Percentiles rank a stretch among this genome's conserved stretches.
Conservation (phyloP, 1,284 basidiomycete species). For the Chondrostereum purpureum region DNA sequence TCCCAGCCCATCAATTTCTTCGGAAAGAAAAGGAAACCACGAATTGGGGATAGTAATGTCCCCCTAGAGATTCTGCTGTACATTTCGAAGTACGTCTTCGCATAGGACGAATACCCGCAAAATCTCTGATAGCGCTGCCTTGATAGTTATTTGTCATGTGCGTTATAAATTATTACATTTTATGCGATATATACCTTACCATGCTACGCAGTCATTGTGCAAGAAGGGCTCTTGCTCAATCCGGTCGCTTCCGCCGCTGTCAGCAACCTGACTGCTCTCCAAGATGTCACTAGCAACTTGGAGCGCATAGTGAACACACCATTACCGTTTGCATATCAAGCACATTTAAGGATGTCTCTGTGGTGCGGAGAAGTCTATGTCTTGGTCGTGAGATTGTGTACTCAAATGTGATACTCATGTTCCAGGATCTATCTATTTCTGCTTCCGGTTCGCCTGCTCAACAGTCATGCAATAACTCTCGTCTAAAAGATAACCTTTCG, state of each 20-base stretch:
- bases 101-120: no score
- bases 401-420: background rate
- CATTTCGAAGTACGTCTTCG: constrained; percentile 35
- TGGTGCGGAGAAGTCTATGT: no score
- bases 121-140: background rate
- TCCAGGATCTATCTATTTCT: constrained; percentile 53
- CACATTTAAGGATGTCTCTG: constrained; percentile 56
- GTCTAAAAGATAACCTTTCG: no score
- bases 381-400: no score
- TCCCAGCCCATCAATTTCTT: constrained; percentile 35
- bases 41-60: constrained; percentile 53
- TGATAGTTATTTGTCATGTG: no score
- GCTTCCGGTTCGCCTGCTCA: constrained; percentile 58
- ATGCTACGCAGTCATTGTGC: constrained; percentile 41
- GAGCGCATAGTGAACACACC: constrained; percentile 59
- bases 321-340: constrained; percentile 65
- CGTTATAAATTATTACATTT: no score
- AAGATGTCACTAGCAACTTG: constrained; percentile 54
- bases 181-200: no score
- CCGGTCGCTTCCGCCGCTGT: constrained; percentile 46
- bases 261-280: constrained; percentile 37
- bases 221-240: constrained; percentile 38
- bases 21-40: constrained; percentile 33
- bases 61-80: constrained; percentile 58
- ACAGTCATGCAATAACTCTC: no score